These are phyloP conservation scores for Auriscalpium microsporum DNA, from an alignment of 768 basidiomycete genomes.

Conservation along the genomic window DNA sequence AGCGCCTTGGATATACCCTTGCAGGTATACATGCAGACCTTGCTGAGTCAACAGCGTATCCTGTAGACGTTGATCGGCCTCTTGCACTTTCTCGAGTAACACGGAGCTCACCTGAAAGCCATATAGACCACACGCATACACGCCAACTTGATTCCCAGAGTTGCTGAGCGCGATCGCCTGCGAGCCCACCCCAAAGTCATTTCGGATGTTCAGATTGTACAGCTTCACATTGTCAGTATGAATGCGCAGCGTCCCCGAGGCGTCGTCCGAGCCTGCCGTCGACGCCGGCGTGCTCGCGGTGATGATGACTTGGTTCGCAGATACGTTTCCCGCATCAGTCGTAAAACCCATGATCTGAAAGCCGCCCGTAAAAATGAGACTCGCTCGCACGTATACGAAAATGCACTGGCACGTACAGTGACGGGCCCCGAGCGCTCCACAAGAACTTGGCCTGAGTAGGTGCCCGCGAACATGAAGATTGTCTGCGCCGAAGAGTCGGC, in stretches of 20 bases:
- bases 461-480: constrained; percentile 43
- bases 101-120: constrained; percentile 11
- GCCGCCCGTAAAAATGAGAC: background rate
- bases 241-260: constrained; percentile 39
- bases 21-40: constrained; percentile 39
- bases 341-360: constrained; percentile 19
- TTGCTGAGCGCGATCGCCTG: constrained; percentile 45
- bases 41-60: constrained; percentile 38
- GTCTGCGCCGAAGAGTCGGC: constrained; percentile 24
- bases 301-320: constrained; percentile 13
- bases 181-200: constrained; percentile 35
- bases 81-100: constrained; percentile 19
- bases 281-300: constrained; percentile 7
- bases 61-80: constrained; percentile 17
- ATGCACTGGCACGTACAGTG: constrained; percentile 26
- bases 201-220: constrained; percentile 44
- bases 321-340: constrained; percentile 4
- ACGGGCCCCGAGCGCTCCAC: constrained; percentile 38
- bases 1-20: constrained; percentile 41
- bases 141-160: constrained; percentile 31
- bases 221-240: constrained; percentile 32
- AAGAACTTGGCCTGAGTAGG: constrained; percentile 36
- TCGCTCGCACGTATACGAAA: no score
- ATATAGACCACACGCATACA: constrained; percentile 12
- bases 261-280: constrained; percentile 37